A percentile compares a stretch with the other conserved stretches of the same genome.
These are phyloP conservation scores for Cladosporium phlei DNA, from an alignment of 2,329 filamentous ascomycete species.

Conservation along the genomic window DNA sequence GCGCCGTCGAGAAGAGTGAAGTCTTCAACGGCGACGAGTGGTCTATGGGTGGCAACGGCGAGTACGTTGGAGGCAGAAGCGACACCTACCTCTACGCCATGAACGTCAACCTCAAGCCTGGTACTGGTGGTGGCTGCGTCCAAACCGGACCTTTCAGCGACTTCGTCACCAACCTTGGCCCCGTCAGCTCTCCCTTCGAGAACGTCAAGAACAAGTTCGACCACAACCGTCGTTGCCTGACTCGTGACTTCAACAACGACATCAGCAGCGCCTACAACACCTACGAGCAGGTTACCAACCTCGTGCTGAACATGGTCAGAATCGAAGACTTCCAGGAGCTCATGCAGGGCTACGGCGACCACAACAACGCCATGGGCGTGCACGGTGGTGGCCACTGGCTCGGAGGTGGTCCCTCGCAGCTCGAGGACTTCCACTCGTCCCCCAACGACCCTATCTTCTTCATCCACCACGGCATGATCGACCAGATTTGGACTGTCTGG, in stretches of 20 bases:
- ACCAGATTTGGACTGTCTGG: constrained; percentile 45
- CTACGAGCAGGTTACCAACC: constrained; percentile 18
- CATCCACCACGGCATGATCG: constrained; percentile 44
- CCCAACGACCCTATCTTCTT: constrained; percentile 45
- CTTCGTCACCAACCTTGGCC: constrained; percentile 24
- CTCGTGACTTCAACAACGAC: constrained; percentile 32
- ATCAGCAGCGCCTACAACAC: constrained; percentile 15
- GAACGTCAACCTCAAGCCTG: constrained; percentile 48
- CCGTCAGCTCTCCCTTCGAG: constrained; percentile 14
- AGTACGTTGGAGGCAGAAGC: constrained; percentile 14
- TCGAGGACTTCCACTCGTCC: constrained; percentile 26
- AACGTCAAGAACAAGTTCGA: constrained; percentile 18
- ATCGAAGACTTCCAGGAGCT: constrained; percentile 16
- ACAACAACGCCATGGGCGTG: constrained; percentile 22
- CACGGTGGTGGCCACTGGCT: constrained; percentile 47
- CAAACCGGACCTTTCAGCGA: constrained; percentile 47
- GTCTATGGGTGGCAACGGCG: constrained; percentile 28
- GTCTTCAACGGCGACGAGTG: constrained; percentile 51
- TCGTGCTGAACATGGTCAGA: constrained; percentile 19
- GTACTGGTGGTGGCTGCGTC: constrained; percentile 51
- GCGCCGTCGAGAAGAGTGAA: constrained; percentile 39
- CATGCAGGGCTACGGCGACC: constrained; percentile 25
- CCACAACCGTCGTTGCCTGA: constrained; percentile 17
- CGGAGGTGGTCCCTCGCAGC: constrained; percentile 33
- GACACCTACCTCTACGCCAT: constrained; percentile 37